Evolutionary conservation across 2,329 filamentous ascomycete species (phyloP), one percentile per base, ranked within the genome.

Genomic region (Clonostachys rosea): DNA sequence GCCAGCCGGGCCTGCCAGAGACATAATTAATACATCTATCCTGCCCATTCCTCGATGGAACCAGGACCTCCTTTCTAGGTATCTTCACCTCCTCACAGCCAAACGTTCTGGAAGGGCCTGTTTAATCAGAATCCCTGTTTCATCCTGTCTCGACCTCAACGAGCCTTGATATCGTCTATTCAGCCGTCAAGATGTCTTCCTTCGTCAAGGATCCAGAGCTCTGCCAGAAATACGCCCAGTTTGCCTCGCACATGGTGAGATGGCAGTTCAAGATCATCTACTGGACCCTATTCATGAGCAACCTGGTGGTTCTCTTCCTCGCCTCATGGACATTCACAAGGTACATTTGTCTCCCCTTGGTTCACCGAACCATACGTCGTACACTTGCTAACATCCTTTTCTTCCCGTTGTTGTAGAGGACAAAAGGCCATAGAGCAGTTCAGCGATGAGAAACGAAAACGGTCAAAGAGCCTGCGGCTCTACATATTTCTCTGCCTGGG

Each of bases 241-340:
- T 76, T 53, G 70, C 73, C 30, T 59, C 66, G 6, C 57, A 69
- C 49, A 58, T 76, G 50, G 63, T 61, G 11, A 55, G 67, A 45
- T 58, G 60, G 55, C 62, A 75, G 52, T 74, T 74, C 50, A 69
- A 71, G 50, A 54, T 67, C 12, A 59, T 76, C 20, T 77, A 74
- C 59, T 77, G 72, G 72, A 52, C 57, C 11, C 50, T 77, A 44
- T 77, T 76, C 53, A 52, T 66, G 20, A 55, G 64, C 16, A 74
- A 75, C 45, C 52, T 76, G 0, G 43, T 69, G 9, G 56, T 76
- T 14, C 62, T 77, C 24, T 76, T 72, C 45, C 49, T 70, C 12
- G 66, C 68, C 9, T 73, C 74, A 2, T 70, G 66, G 57, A 56
- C 60, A 11, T 73, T 68, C 42, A 69, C 56, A 36, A 63, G 59